These are phyloP conservation scores for Kodamaea hsintzibuensis DNA, from an alignment of 805 yeast genomes.

Conservation along the genomic window DNA sequence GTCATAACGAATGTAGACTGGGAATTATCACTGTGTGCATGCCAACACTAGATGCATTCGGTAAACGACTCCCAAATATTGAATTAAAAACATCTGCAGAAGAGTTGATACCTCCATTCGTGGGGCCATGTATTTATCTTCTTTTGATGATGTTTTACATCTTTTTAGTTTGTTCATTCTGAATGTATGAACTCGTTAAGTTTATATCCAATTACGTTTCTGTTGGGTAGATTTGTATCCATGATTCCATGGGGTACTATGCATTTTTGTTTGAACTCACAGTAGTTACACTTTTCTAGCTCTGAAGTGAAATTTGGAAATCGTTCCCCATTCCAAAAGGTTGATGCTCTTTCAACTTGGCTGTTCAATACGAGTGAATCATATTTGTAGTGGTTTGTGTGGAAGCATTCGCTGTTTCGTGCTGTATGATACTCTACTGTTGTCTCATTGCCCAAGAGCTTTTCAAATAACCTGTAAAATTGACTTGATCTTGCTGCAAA, in stretches of 20 bases:
- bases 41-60: constrained; percentile 41
- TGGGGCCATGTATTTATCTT: constrained; percentile 10
- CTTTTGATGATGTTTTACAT: constrained; percentile 19
- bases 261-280: constrained; percentile 47
- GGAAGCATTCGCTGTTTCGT: constrained; percentile 35
- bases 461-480: constrained; percentile 35
- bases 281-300: constrained; percentile 48
- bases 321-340: constrained; percentile 62
- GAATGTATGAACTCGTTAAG: constrained; percentile 7
- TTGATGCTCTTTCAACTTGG: constrained; percentile 34
- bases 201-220: neutral
- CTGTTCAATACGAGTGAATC: constrained; percentile 28
- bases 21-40: constrained; percentile 47
- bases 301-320: constrained; percentile 46
- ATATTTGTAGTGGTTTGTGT: constrained; percentile 40
- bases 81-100: constrained; percentile 15
- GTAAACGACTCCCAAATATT: constrained; percentile 60
- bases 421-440: constrained; percentile 55
- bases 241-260: constrained; percentile 9
- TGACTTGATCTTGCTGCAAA: constrained; percentile 58
- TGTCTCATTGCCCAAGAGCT: constrained; percentile 38
- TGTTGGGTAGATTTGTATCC: neutral
- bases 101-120: constrained; percentile 10
- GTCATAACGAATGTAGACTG: constrained; percentile 5
- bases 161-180: neutral